These are phyloP conservation scores for Verticillium nubilum DNA, from an alignment of 2,329 filamentous ascomycete species.

Conservation along the genomic window DNA sequence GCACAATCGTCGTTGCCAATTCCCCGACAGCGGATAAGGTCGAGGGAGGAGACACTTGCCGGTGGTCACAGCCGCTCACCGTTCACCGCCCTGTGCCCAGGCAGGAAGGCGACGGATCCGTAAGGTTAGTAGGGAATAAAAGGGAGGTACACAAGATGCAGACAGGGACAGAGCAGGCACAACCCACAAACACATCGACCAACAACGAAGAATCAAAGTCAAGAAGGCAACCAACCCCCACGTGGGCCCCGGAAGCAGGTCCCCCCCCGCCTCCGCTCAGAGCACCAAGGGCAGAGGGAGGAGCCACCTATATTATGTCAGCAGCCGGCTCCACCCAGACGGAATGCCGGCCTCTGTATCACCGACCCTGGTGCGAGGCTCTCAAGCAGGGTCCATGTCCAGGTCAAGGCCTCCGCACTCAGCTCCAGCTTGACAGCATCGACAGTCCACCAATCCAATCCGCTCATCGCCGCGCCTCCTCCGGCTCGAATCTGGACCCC, in stretches of 20 bases:
- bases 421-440: neutral
- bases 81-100: neutral
- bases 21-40: neutral
- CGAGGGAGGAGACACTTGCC: neutral
- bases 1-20: neutral
- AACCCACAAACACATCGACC: too few species aligned
- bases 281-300: too few species aligned
- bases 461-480: neutral
- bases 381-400: neutral
- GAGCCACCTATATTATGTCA: too few species aligned
- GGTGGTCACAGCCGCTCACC: neutral
- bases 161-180: neutral
- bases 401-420: too few species aligned
- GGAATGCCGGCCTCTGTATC: neutral
- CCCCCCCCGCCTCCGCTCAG: neutral
- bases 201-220: neutral
- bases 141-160: too few species aligned
- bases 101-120: neutral
- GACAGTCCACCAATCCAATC: neutral
- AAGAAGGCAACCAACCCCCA: neutral
- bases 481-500: neutral
- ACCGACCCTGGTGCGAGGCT: neutral
- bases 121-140: too few species aligned
- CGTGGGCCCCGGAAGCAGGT: neutral
- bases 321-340: neutral